Evolutionary conservation across 768 basidiomycete genomes (phyloP).

Genomic region (Mycena galopus): DNA sequence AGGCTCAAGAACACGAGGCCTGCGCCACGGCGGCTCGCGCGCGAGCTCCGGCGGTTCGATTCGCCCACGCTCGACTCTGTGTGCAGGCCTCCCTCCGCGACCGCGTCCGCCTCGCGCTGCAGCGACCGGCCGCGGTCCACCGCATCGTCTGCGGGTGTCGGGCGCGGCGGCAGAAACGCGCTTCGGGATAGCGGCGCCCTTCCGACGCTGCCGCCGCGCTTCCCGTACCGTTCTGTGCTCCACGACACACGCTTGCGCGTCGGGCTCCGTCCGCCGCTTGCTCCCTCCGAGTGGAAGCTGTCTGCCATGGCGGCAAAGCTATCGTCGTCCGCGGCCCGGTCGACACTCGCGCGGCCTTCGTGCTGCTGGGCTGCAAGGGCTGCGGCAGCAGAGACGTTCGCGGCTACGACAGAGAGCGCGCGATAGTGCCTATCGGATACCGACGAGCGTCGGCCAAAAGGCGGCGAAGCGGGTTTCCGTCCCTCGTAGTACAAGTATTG

Average conservation of each 20-base stretch:
- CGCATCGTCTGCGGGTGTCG: slow-evolving; percentile 49
- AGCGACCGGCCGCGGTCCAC: slow-evolving; percentile 60
- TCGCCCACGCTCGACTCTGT: slow-evolving; percentile 36
- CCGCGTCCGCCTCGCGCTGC: slow-evolving; percentile 53
- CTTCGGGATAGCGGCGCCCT: slow-evolving; percentile 48
- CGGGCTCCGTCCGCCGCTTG: slow-evolving; percentile 65
- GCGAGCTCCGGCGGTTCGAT: slow-evolving; percentile 59
- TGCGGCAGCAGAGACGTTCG: slow-evolving; percentile 79
- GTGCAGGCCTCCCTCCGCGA: slow-evolving; percentile 34
- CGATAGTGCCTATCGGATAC: slow-evolving; percentile 68
- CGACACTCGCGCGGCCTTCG: slow-evolving; percentile 34
- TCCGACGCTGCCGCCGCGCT: slow-evolving; percentile 62
- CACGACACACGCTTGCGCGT: slow-evolving; percentile 72
- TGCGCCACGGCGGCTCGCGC: slow-evolving; percentile 77
- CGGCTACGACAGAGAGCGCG: slow-evolving; percentile 75
- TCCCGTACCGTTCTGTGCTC: slow-evolving; percentile 68
- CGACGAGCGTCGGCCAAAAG: slow-evolving; percentile 56
- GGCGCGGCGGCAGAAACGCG: slow-evolving; percentile 47
- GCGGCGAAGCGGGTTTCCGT: slow-evolving; percentile 50
- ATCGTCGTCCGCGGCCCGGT: slow-evolving; percentile 56
- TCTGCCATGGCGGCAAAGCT: slow-evolving; percentile 72
- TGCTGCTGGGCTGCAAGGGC: slow-evolving; percentile 76
- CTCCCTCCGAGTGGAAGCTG: slow-evolving; percentile 83
- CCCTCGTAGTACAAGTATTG: slow-evolving; percentile 88
- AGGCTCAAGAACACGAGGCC: slow-evolving; percentile 86